phyloP scores from a whole-genome alignment of 2,329 filamentous ascomycete species.

The Verticillium albo-atrum region DNA sequence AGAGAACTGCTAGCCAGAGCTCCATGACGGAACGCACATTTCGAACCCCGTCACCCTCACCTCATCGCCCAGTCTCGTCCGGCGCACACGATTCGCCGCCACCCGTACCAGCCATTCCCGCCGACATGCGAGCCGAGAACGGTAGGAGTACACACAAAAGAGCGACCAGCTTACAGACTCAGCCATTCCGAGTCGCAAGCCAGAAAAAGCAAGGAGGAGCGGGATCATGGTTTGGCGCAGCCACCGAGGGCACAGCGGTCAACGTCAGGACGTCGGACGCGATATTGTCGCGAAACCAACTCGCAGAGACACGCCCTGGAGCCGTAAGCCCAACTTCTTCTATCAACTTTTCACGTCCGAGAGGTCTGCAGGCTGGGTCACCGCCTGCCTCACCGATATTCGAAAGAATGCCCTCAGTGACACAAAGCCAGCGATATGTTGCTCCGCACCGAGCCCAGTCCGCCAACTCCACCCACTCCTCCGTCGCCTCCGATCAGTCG shows the following conservation, averaged over 20 bases:
- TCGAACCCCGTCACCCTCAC: slow-evolving; percentile 65
- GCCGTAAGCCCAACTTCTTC: slow-evolving; percentile 45
- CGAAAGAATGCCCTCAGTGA: slow-evolving; percentile 11
- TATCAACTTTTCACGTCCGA: slow-evolving; percentile 57
- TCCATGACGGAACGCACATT: slow-evolving; percentile 92
- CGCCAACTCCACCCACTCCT: slow-evolving; percentile 16
- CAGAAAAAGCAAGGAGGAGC: slow-evolving; percentile 40
- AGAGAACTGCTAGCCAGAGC: slow-evolving; percentile 63
- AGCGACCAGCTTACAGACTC: slow-evolving; percentile 38
- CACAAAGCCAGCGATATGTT: slow-evolving; percentile 13
- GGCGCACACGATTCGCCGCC: slow-evolving; percentile 55
- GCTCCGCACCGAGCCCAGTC: slow-evolving; percentile 20
- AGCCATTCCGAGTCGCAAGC: slow-evolving; percentile 49
- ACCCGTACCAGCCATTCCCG: slow-evolving; percentile 71
- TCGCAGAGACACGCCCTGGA: slow-evolving; percentile 30
- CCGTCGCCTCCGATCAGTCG: slow-evolving; percentile 29
- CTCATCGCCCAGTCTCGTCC: slow-evolving; percentile 26
- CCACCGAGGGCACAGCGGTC: slow-evolving; percentile 35
- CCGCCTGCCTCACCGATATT: slow-evolving; percentile 26
- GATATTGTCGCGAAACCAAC: slow-evolving; percentile 26
- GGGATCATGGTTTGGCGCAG: slow-evolving; percentile 45
- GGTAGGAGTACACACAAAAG: slow-evolving; percentile 23
- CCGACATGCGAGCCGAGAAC: slow-evolving; percentile 28
- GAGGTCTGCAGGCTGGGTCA: slow-evolving; percentile 34
- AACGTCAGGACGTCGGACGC: slow-evolving; percentile 42